A percentile compares a stretch with the other conserved stretches of the same genome.
Conservation (phyloP, 2,329 filamentous ascomycete genomes). For the Pestalotiopsis sp. region DNA sequence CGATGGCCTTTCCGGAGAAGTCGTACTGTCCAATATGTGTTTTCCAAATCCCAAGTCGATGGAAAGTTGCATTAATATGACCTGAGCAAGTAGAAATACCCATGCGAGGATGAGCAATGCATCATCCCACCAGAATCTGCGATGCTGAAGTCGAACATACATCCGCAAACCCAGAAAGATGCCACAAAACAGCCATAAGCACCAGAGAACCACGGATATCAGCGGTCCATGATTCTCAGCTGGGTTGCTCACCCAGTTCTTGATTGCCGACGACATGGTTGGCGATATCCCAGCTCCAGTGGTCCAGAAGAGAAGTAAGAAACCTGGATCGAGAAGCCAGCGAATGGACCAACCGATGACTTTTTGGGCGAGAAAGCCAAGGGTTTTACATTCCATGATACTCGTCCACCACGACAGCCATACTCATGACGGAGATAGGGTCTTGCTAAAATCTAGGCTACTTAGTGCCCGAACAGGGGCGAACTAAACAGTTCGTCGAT, state of each 20-base stretch:
- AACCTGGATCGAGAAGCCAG: neutral
- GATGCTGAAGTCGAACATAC: neutral
- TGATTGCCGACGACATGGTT: neutral
- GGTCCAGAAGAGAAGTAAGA: neutral
- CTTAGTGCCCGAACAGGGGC: neutral
- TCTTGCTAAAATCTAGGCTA: neutral
- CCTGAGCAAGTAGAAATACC: neutral
- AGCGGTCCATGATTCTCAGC: neutral
- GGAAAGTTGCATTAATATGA: neutral
- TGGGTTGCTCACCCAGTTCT: neutral
- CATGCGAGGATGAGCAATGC: neutral
- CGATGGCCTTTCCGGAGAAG: too few relatives aligned
- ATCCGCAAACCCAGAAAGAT: neutral
- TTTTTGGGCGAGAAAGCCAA: neutral
- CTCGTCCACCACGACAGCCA: neutral
- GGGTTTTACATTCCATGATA: neutral
- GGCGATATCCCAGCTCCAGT: neutral
- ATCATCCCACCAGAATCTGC: slow-evolving; percentile 1
- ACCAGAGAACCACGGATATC: neutral
- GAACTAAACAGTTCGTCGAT: neutral
- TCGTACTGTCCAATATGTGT: neutral
- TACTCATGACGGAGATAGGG: neutral
- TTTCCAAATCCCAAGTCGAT: neutral
- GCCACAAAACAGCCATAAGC: neutral
- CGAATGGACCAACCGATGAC: neutral